Conservation (phyloP, 306 rosid genomes). For the Dalbergia cochinchinensis region DNA sequence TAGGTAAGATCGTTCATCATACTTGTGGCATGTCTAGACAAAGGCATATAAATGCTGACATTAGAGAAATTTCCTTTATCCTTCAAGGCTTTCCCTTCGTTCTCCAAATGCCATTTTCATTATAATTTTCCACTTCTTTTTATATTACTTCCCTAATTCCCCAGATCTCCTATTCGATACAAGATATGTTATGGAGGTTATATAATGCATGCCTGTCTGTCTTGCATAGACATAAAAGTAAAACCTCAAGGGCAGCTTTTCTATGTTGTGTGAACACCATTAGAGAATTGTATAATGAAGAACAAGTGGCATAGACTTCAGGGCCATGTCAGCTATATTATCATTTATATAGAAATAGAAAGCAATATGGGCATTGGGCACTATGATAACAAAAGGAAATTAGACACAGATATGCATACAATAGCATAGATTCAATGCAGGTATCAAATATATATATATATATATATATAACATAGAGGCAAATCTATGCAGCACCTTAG, state of each 20-base stretch:
- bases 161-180: conserved; percentile 11
- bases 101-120: conserved; percentile 14
- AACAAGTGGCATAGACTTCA: conserved; percentile 22
- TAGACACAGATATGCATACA: conserved; percentile 3
- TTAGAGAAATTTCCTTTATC: conserved; percentile 2
- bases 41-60: conserved; percentile 26
- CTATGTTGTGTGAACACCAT: neutral
- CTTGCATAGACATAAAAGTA: neutral
- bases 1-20: conserved; percentile 19
- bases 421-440: conserved; percentile 23
- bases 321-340: neutral
- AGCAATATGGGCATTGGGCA: neutral
- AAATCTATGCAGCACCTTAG: conserved; percentile 71
- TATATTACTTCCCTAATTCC: conserved; percentile 20
- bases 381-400: conserved; percentile 16
- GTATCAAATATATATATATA: conserved; percentile 6
- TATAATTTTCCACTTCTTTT: conserved; percentile 8
- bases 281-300: neutral
- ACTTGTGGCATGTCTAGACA: conserved; percentile 6
- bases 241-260: conserved; percentile 19
- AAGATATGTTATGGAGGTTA: conserved; percentile 3
- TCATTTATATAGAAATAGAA: neutral
- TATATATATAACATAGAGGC: conserved; percentile 21
- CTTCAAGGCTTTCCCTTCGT: conserved; percentile 19
- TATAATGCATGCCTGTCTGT: conserved; percentile 29